phyloP scores from a whole-genome alignment of 306 rosid genomes.

The Trichosanthes cucumerina region DNA sequence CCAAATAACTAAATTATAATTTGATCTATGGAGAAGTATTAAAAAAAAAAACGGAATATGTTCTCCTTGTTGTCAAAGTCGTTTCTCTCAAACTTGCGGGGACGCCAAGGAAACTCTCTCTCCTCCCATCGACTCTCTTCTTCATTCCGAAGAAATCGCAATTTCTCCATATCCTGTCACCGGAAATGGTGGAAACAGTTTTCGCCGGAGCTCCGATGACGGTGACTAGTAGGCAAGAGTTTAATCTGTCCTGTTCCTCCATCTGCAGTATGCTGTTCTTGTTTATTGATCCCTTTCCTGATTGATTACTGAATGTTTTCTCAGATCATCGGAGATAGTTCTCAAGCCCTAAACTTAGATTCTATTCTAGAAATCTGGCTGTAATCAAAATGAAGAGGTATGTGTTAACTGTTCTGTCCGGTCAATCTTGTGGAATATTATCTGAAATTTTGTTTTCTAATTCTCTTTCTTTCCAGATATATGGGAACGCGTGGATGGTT shows the following conservation, averaged over 20 bases:
- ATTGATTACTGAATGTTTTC: background rate
- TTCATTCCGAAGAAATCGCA: background rate
- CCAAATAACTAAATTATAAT: too few relatives aligned
- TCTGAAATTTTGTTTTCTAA: background rate
- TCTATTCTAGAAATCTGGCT: background rate
- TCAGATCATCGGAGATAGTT: background rate
- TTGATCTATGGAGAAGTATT: too few relatives aligned
- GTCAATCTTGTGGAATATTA: background rate
- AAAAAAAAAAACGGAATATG: too few relatives aligned
- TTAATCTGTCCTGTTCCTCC: background rate
- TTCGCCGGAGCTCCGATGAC: conserved; percentile 3
- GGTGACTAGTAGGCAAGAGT: background rate
- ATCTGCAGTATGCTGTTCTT: background rate
- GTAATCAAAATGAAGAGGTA: background rate
- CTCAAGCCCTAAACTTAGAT: background rate
- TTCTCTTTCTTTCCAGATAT: background rate
- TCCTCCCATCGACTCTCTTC: background rate
- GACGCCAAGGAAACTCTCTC: background rate
- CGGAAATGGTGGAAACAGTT: background rate
- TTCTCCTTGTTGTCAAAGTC: background rate
- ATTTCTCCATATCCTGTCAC: background rate
- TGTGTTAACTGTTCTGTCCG: background rate
- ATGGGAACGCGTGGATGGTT: background rate
- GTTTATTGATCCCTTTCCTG: background rate
- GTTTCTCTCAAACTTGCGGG: background rate